Evolutionary conservation across 371 early-diverging fungal genomes (phyloP), one percentile per base, ranked within the genome.

Genomic region (Mortierella sp.): DNA sequence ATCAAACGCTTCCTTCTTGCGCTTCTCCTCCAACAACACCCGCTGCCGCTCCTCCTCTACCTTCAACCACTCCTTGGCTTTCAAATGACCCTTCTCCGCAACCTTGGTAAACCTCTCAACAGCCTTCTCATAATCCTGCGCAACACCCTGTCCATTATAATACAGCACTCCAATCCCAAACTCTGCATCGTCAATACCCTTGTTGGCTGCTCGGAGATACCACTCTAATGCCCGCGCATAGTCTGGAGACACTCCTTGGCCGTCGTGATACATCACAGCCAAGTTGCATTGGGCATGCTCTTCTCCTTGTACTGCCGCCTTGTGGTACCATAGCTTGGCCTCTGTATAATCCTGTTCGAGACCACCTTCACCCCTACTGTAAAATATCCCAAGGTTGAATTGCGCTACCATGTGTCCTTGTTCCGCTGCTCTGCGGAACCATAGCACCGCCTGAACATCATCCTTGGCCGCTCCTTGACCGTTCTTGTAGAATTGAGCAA

Each of bases 11-110:
- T 46, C 48, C 48, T 13, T 8, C 48, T 46, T 46, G 91, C 90
- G 11, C 95, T 94, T 44, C 91, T 75, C 21, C 95, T 96, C 69
- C 92, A 90, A 78, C 94, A 94, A 79, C 93, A 94, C 74, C 93
- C 93, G 80, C 93, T 91, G 6, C 93, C 96, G 54, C 95, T 80
- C 83, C 95, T 95, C 48, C 48, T 46, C 48, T 9, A 13, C 48
- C 48, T 46, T 46, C 48, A 46, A 46, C 8, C 48, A 46, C 84
- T 93, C 93, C 82, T 93, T 92, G 26, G 94, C 92, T 1, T 91
- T 93, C 31, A 26, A 13, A 1, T 89, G 81, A 51, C 89, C 88
- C 19, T 82, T 83, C 14, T 61, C 28, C 8, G 64, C 34, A 1
- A 92, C 89, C 26, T 87, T 86, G n/a, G 71, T 59, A 77, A 93